Percentiles rank a stretch among this genome's conserved stretches.
Conservation (phyloP, 1,139 yeast species). For the Blastobotrys buckinghamii region DNA sequence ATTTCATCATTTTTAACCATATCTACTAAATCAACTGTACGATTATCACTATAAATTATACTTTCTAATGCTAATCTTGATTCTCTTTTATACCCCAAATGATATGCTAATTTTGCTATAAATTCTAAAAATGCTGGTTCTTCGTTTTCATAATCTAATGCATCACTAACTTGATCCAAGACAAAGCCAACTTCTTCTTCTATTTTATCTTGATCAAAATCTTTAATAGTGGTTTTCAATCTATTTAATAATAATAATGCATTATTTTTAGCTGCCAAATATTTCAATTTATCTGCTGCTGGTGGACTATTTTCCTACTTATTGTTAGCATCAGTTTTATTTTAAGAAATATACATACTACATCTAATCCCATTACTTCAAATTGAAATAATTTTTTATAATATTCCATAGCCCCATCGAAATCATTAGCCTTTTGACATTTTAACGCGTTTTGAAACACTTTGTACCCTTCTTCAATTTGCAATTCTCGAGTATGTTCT, state of each 20-base stretch:
- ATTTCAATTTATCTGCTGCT: slow-evolving; percentile 64
- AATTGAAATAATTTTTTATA: slow-evolving; percentile 63
- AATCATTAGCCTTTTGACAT: slow-evolving; percentile 48
- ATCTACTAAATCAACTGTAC: slow-evolving; percentile 25
- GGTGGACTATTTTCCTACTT: slow-evolving; percentile 45
- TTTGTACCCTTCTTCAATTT: slow-evolving; percentile 82
- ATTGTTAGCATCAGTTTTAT: neutral
- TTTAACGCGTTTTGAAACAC: slow-evolving; percentile 65
- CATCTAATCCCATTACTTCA: slow-evolving; percentile 48
- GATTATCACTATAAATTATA: slow-evolving; percentile 33
- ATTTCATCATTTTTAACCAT: slow-evolving; percentile 18
- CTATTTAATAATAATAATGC: slow-evolving; percentile 65
- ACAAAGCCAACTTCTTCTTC: slow-evolving; percentile 27
- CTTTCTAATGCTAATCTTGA: slow-evolving; percentile 63
- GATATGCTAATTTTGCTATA: slow-evolving; percentile 23
- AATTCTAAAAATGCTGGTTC: slow-evolving; percentile 30
- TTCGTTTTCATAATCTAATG: slow-evolving; percentile 30
- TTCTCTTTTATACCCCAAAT: slow-evolving; percentile 39
- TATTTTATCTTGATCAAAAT: slow-evolving; percentile 22
- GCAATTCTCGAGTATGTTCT: slow-evolving; percentile 82
- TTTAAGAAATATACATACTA: neutral
- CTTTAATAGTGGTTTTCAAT: slow-evolving; percentile 29
- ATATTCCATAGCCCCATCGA: slow-evolving; percentile 44
- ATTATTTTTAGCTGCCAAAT: slow-evolving; percentile 72
- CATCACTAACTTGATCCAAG: slow-evolving; percentile 31